Base-by-base conservation (phyloP, 2,329 filamentous ascomycete genomes). In the Aspergillus hiratsukae region DNA sequence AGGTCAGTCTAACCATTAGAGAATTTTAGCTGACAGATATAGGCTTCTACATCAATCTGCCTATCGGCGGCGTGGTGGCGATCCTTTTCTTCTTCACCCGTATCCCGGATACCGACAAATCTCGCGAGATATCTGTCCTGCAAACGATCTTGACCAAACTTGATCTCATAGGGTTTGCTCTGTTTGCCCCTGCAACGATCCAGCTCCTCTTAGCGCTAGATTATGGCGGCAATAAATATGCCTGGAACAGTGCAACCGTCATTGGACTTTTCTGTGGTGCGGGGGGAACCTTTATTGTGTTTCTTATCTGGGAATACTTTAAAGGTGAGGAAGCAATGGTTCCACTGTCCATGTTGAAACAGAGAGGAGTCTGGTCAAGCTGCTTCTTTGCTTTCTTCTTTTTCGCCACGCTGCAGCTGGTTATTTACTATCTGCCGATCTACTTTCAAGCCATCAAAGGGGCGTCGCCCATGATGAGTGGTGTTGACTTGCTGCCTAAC, bases 181-280 rank as follows among this genome's bases (percentile, higher is more conserved):
- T 66, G 1, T 65, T 67, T 19, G 58, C 62, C 51, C 73, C 69
- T 1, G 71, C 70, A 2, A 66, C 76, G 1, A 65, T 77, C 25
- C 75, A 72, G 58, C 72, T 79, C 23, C 65, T 81, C 2, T 69
- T 81, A 0, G 78, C 77, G 0, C 66, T 82, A 4, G 75, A 81
- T 55, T 80, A 75, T 64, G 79, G 77, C 4, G 71, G 74, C 19
- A 64, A 67, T 2, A 62, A 67, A 2, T 70, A 73, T 31, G 48
- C 69, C 1, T 79, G 76, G 76, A 66, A 65, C 23, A 66, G 60
- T 28, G 60, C 72, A 11, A 68, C 66, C 2, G 75, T 83, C 5
- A 77, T 82, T 49, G 79, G 77, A 0, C 66, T 72, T 0, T 70
- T 82, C 19, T 72, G 79, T 50, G 76, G 76, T 43, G 76, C 76